A percentile compares a stretch with the other conserved stretches of the same genome.
These are phyloP conservation scores for Paraconiothyrium brasiliense DNA, from an alignment of 2,329 filamentous ascomycete genomes.

Conservation along the genomic window DNA sequence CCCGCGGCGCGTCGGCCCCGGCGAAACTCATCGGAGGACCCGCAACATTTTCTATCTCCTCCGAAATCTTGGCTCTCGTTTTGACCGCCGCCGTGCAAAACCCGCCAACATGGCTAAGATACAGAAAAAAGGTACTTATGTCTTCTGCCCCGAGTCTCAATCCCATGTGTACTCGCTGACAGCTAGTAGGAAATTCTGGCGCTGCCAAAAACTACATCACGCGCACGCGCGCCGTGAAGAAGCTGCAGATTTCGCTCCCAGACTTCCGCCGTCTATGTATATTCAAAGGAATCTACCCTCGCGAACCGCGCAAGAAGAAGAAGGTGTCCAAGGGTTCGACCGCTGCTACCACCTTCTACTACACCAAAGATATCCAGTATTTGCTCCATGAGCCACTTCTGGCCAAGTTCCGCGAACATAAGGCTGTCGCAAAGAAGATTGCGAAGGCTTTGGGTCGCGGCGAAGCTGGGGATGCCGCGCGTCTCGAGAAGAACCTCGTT, in stretches of 20 bases:
- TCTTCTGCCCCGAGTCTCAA: not conserved
- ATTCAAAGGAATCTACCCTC: constrained; percentile 98
- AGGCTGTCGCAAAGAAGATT: constrained; percentile 97
- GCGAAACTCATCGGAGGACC: constrained; percentile 20
- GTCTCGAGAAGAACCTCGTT: constrained; percentile 90
- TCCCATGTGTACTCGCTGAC: constrained; percentile 31
- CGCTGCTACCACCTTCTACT: constrained; percentile 89
- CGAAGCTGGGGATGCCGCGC: constrained; percentile 86
- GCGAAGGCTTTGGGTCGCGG: constrained; percentile 89
- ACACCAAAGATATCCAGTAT: constrained; percentile 97
- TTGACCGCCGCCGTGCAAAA: constrained; percentile 12
- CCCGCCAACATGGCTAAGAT: constrained; percentile 44
- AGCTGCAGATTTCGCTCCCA: constrained; percentile 94
- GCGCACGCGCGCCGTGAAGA: constrained; percentile 94
- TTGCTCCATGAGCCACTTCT: constrained; percentile 95
- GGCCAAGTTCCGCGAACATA: constrained; percentile 95
- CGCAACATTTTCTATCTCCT: constrained; percentile 44
- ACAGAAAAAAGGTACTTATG: constrained; percentile 70
- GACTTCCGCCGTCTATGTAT: constrained; percentile 99
- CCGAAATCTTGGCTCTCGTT: constrained; percentile 4
- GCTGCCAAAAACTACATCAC: constrained; percentile 99
- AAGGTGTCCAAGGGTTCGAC: constrained; percentile 93
- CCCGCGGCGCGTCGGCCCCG: constrained; percentile 23
- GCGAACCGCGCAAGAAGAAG: constrained; percentile 95
- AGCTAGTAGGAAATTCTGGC: constrained; percentile 74